Percentiles rank a stretch among this genome's conserved stretches.
Evolutionary conservation across 192 early-diverging fungal species (phyloP).

Genomic region (Coemansia sp.): DNA sequence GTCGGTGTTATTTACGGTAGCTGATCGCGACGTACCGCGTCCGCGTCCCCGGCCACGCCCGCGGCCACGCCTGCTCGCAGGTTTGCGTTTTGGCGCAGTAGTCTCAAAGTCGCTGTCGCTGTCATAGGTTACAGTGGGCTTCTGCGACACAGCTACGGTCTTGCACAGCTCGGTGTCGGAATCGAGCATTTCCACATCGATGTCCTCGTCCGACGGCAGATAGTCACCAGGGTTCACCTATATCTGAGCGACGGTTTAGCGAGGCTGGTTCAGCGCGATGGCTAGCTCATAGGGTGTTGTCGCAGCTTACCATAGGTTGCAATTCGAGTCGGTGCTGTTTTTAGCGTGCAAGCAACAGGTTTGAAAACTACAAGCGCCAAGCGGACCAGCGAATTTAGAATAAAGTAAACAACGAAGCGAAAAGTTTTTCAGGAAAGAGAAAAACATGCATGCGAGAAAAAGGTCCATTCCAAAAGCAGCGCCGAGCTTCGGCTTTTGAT

Average conservation of each 20-base stretch:
- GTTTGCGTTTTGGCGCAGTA: conserved; percentile 20
- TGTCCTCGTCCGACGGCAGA: conserved; percentile 46
- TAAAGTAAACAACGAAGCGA: background rate
- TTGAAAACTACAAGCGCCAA: background rate
- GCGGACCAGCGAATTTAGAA: background rate
- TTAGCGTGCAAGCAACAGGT: background rate
- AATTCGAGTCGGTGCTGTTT: no score
- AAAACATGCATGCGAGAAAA: background rate
- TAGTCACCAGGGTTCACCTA: conserved; percentile 42
- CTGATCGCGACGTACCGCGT: no score
- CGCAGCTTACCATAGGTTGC: no score
- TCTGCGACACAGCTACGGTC: conserved; percentile 1
- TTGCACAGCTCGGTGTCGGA: conserved; percentile 49
- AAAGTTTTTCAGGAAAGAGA: background rate
- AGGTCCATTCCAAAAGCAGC: background rate
- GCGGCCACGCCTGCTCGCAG: conserved; percentile 23
- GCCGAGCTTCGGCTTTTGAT: background rate
- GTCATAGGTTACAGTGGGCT: conserved; percentile 10
- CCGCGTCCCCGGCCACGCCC: conserved; percentile 37
- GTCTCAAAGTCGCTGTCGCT: conserved; percentile 48
- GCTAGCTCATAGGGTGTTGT: background rate
- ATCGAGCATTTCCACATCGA: conserved; percentile 53
- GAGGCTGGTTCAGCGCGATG: no score
- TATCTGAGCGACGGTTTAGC: background rate
- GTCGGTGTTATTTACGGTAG: conserved; percentile 4